Evolutionary conservation across 73 alveolate species (phyloP).

Genomic region (Paramecium biaurelia): DNA sequence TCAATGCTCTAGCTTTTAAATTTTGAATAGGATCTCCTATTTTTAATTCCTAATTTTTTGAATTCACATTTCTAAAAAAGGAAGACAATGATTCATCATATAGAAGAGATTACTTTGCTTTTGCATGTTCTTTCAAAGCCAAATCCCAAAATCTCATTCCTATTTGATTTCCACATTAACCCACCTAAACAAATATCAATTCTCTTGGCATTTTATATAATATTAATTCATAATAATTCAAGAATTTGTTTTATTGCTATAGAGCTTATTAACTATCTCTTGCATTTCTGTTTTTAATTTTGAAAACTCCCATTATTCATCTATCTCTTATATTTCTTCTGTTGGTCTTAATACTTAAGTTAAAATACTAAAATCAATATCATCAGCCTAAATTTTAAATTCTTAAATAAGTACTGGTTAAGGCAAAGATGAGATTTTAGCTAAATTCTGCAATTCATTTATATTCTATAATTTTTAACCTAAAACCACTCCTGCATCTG

Average conservation of each 20-base stretch:
- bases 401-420: background rate
- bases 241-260: background rate
- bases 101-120: constrained; percentile 62
- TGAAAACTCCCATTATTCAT: constrained; percentile 50
- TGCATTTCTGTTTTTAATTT: constrained; percentile 49
- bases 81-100: constrained; percentile 91
- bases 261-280: constrained; percentile 23
- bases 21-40: constrained; percentile 73
- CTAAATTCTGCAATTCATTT: background rate
- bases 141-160: constrained; percentile 39
- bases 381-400: constrained; percentile 6
- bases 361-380: constrained; percentile 34
- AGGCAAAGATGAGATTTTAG: background rate
- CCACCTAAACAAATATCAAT: constrained; percentile 60
- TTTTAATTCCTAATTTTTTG: constrained; percentile 60
- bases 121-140: constrained; percentile 82
- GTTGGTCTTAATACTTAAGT: background rate
- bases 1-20: constrained; percentile 84
- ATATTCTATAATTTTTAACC: constrained; percentile 32
- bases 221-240: background rate
- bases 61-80: constrained; percentile 92
- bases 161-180: constrained; percentile 81
- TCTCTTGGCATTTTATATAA: constrained; percentile 43
- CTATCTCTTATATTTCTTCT: constrained; percentile 5
- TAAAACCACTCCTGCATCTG: constrained; percentile 41